phyloP scores from a whole-genome alignment of 306 rosid genomes.

The Cucurbita ficifolia region DNA sequence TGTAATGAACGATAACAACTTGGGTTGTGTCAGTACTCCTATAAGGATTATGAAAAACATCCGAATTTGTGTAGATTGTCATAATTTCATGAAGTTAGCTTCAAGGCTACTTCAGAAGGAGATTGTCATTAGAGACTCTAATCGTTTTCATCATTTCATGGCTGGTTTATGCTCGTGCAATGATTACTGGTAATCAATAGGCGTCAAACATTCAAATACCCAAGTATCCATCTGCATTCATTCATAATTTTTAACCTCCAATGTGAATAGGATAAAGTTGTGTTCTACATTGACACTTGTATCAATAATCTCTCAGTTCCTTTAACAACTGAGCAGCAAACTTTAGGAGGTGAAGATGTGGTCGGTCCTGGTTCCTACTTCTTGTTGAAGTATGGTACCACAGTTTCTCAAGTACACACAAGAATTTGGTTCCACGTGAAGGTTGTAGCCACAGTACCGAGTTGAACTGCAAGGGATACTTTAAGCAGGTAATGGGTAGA shows the following conservation, averaged over 20 bases:
- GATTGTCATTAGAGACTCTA: constrained; percentile 77
- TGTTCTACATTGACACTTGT: background rate
- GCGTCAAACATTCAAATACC: background rate
- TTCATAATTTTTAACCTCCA: background rate
- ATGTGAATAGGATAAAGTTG: background rate
- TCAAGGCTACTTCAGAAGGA: constrained; percentile 44
- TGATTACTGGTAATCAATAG: constrained; percentile 54
- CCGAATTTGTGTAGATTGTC: constrained; percentile 84
- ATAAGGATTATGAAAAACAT: constrained; percentile 79
- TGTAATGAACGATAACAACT: constrained; percentile 38
- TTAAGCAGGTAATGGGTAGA: background rate
- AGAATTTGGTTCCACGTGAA: background rate
- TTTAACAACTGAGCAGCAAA: background rate
- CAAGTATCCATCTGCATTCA: background rate
- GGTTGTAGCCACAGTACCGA: background rate
- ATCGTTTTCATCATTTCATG: constrained; percentile 73
- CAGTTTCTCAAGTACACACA: background rate
- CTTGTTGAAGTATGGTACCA: background rate
- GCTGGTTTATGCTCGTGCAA: constrained; percentile 58
- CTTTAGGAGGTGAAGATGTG: background rate
- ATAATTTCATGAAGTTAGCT: constrained; percentile 73
- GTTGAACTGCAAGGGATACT: background rate
- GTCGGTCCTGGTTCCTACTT: background rate
- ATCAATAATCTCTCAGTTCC: background rate
- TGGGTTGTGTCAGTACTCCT: constrained; percentile 16